phyloP scores from a whole-genome alignment of 805 yeast genomes.

The Suhomyces canberraensis region DNA sequence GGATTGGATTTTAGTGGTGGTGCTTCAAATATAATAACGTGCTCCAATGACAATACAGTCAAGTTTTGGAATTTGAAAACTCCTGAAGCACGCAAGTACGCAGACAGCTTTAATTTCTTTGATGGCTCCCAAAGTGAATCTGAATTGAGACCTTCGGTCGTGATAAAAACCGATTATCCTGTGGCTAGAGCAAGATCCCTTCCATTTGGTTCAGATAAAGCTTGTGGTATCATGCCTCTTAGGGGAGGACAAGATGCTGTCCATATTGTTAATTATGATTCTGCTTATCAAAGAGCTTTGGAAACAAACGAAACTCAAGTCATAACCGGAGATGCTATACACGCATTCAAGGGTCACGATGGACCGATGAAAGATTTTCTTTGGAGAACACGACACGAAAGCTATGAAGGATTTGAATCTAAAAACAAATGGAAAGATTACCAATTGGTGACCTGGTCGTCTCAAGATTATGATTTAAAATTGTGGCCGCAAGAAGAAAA shows the following conservation, averaged over 20 bases:
- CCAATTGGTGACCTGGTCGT: slow-evolving; percentile 92
- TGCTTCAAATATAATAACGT: slow-evolving; percentile 61
- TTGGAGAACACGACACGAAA: slow-evolving; percentile 61
- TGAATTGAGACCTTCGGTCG: slow-evolving; percentile 44
- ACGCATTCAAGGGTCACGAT: slow-evolving; percentile 73
- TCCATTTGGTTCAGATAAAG: slow-evolving; percentile 74
- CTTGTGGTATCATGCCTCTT: slow-evolving; percentile 87
- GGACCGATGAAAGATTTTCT: slow-evolving; percentile 85
- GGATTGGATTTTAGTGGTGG: slow-evolving; percentile 80
- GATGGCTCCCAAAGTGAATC: slow-evolving; percentile 7
- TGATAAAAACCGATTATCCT: slow-evolving; percentile 74
- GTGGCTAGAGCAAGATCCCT: slow-evolving; percentile 83
- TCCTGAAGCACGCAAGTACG: slow-evolving; percentile 10
- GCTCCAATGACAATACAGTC: slow-evolving; percentile 83
- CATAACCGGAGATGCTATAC: slow-evolving; percentile 27
- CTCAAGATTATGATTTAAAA: slow-evolving; percentile 73
- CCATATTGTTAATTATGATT: slow-evolving; percentile 50
- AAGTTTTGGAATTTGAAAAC: slow-evolving; percentile 70
- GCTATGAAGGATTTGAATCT: slow-evolving; percentile 43
- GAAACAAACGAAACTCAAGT: slow-evolving; percentile 23
- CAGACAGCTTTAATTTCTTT: slow-evolving; percentile 18
- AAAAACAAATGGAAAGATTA: slow-evolving; percentile 71
- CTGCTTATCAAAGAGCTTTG: slow-evolving; percentile 27
- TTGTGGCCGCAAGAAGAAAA: slow-evolving; percentile 65
- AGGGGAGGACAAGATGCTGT: slow-evolving; percentile 76